Evolutionary conservation across 768 basidiomycete species (phyloP).

Genomic region (Kwoniella newhampshirensis): DNA sequence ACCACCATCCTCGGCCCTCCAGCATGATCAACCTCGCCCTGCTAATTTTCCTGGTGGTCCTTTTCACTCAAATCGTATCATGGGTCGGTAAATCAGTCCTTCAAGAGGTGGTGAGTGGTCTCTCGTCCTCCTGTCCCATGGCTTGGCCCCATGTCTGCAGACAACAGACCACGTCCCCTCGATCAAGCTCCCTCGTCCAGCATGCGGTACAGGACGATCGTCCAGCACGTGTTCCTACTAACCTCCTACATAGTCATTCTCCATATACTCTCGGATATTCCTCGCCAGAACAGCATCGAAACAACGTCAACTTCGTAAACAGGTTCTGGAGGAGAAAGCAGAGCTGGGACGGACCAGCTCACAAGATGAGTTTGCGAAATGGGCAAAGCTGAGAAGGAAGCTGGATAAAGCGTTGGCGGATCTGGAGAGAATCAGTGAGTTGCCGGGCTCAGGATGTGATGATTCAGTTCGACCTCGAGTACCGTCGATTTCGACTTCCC

Average conservation of each 20-base stretch:
- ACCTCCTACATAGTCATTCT: slow-evolving; percentile 65
- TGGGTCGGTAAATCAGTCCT: slow-evolving; percentile 88
- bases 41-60: slow-evolving; percentile 76
- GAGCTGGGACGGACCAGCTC: slow-evolving; percentile 87
- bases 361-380: slow-evolving; percentile 97
- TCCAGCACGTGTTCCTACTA: no score
- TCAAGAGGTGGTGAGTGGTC: slow-evolving; percentile 70
- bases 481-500: neutral
- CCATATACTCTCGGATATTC: slow-evolving; percentile 67
- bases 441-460: neutral
- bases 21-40: slow-evolving; percentile 60
- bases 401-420: slow-evolving; percentile 90
- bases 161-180: no score
- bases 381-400: slow-evolving; percentile 87
- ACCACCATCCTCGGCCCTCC: no score
- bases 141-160: no score
- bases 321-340: slow-evolving; percentile 75
- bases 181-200: no score
- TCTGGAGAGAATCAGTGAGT: slow-evolving; percentile 82
- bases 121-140: no score
- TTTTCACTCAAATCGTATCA: slow-evolving; percentile 76
- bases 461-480: neutral
- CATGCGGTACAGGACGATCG: no score
- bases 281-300: slow-evolving; percentile 60
- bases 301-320: slow-evolving; percentile 72